Evolutionary conservation across 768 basidiomycete genomes (phyloP).

Genomic region (Auriscalpium vulgare): DNA sequence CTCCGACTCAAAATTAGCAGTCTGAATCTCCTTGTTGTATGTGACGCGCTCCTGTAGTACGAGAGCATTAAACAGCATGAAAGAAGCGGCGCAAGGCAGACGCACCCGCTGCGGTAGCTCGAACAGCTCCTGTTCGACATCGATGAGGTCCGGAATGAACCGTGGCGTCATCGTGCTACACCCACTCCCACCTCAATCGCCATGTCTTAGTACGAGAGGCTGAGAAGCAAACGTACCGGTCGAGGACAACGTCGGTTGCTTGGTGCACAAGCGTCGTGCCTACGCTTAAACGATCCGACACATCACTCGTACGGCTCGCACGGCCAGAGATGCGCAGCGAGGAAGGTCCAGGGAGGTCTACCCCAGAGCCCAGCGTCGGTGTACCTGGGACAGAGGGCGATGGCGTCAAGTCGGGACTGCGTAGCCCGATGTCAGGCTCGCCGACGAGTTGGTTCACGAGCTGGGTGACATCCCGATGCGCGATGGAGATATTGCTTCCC

Average conservation of each 20-base stretch:
- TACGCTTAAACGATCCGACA: constrained; percentile 38
- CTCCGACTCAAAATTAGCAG: constrained; percentile 54
- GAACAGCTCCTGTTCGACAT: constrained; percentile 84
- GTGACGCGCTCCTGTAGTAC: constrained; percentile 59
- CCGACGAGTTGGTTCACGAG: constrained; percentile 56
- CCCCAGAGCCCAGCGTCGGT: constrained; percentile 39
- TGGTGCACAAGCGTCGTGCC: constrained; percentile 40
- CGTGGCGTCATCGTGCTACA: constrained; percentile 55
- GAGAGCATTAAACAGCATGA: not conserved
- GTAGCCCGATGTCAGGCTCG: constrained; percentile 35
- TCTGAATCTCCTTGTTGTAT: constrained; percentile 84
- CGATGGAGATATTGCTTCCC: constrained; percentile 32
- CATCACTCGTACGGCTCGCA: constrained; percentile 64
- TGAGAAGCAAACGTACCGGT: constrained; percentile 40
- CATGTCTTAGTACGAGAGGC: not conserved
- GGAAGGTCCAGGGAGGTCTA: constrained; percentile 28
- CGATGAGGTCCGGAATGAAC: constrained; percentile 71
- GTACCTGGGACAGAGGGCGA: constrained; percentile 66
- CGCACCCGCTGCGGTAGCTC: constrained; percentile 82
- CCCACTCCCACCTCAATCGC: constrained; percentile 4
- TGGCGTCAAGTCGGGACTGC: constrained; percentile 62
- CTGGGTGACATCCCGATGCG: constrained; percentile 59
- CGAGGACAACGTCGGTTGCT: constrained; percentile 57
- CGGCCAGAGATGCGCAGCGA: constrained; percentile 46
- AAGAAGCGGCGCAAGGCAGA: not conserved